Evolutionary conservation across 345 rosid genomes (phyloP).

Genomic region (Theobroma cacao): DNA sequence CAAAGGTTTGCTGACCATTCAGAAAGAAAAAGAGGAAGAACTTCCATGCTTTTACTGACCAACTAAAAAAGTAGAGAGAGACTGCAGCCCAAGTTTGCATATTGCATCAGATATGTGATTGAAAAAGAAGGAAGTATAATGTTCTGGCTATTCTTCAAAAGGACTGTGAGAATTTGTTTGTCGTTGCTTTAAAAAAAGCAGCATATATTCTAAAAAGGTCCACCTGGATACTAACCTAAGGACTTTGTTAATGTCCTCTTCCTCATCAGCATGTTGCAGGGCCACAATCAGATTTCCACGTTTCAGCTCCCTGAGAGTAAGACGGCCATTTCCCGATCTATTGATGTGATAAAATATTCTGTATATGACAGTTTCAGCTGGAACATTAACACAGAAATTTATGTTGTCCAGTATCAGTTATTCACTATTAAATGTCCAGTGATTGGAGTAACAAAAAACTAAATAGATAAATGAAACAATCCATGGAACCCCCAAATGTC

Average conservation of each 20-base stretch:
- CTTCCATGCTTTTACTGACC: neutral
- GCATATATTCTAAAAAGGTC: neutral
- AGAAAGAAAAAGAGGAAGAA: neutral
- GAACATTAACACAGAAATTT: slow-evolving; percentile 28
- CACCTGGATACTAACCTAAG: slow-evolving; percentile 51
- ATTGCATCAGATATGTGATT: neutral
- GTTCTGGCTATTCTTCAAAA: no score
- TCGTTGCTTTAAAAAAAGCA: neutral
- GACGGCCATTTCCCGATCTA: slow-evolving; percentile 83
- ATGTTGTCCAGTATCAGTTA: slow-evolving; percentile 18
- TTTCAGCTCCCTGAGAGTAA: slow-evolving; percentile 85
- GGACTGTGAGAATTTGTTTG: neutral
- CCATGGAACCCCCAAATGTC: neutral
- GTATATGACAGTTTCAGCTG: slow-evolving; percentile 98
- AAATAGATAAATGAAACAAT: neutral
- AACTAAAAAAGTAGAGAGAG: neutral
- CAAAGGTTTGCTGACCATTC: neutral
- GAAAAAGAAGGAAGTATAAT: neutral
- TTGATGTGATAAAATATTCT: slow-evolving; percentile 86
- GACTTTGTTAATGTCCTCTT: slow-evolving; percentile 87
- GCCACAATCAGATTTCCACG: slow-evolving; percentile 83
- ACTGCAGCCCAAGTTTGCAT: neutral
- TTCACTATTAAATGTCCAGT: neutral
- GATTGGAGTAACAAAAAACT: slow-evolving; percentile 3
- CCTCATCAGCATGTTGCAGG: slow-evolving; percentile 87